phyloP scores from a whole-genome alignment of 2,329 filamentous ascomycete genomes.

The Colletotrichum eremochloae region DNA sequence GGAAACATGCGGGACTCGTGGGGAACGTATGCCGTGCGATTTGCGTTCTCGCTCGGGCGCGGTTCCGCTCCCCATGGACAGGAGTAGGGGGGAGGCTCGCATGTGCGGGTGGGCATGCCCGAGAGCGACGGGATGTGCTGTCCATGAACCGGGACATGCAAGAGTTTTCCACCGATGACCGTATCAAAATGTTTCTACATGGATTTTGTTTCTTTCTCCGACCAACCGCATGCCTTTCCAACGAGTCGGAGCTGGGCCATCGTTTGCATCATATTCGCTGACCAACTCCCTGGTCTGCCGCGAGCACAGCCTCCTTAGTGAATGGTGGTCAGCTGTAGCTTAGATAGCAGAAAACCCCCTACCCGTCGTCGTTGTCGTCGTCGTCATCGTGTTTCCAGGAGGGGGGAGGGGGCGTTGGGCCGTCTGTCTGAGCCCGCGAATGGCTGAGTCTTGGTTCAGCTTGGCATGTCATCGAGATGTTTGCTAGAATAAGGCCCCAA shows the following conservation, averaged over 20 bases:
- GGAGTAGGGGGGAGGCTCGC: neutral
- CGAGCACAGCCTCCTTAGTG: neutral
- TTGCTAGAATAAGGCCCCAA: neutral
- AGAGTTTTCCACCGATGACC: neutral
- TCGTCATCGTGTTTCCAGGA: slow-evolving; percentile 30
- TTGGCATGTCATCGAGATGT: slow-evolving; percentile 33
- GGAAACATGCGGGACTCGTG: neutral
- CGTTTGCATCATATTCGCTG: neutral
- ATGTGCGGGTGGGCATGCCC: neutral
- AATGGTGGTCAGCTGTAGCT: neutral
- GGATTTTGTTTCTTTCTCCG: neutral
- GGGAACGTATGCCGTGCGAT: neutral
- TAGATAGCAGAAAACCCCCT: neutral
- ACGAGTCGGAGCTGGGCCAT: neutral
- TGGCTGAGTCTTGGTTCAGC: slow-evolving; percentile 11
- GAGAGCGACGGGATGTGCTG: neutral
- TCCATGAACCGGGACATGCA: neutral
- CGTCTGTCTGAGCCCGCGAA: neutral
- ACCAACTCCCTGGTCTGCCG: neutral
- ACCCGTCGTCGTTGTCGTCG: neutral
- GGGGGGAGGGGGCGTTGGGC: neutral
- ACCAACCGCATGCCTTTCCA: neutral
- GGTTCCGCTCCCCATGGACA: neutral
- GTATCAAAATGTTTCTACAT: neutral
- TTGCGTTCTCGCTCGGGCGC: neutral